These are phyloP conservation scores for Dryadomyces sulphureus DNA, from an alignment of 2,329 filamentous ascomycete species.

Conservation along the genomic window DNA sequence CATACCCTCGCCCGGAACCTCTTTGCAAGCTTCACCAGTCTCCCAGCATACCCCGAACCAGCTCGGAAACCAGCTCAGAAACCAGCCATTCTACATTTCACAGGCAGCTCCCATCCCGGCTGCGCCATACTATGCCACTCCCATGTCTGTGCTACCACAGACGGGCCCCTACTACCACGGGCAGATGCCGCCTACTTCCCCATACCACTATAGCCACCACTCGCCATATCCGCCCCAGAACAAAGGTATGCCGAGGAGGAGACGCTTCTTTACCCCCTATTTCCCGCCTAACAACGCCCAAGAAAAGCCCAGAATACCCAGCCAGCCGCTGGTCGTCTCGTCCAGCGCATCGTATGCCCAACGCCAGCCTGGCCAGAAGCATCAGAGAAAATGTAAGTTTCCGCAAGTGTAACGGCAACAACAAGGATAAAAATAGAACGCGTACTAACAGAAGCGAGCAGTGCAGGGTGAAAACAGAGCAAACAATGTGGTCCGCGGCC, in stretches of 20 bases:
- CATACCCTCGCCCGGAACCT: not conserved
- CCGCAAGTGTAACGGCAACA: not conserved
- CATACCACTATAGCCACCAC: not conserved
- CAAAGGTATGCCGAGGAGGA: not conserved
- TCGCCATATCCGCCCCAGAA: not conserved
- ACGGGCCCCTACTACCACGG: not conserved
- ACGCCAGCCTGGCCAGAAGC: not conserved
- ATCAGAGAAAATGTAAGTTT: not conserved
- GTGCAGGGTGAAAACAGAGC: not conserved
- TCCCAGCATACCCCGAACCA: not conserved
- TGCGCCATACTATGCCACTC: not conserved
- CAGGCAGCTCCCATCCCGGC: not conserved
- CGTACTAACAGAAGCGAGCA: not conserved
- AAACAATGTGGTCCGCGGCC: slow-evolving; percentile 29
- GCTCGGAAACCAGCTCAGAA: not conserved
- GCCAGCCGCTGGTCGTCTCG: not conserved
- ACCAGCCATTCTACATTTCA: slow-evolving; percentile 1
- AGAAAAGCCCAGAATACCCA: not conserved
- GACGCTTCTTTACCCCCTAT: not conserved
- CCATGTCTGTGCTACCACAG: not conserved
- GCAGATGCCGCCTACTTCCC: not conserved
- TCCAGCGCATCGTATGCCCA: not conserved
- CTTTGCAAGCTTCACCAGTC: not conserved
- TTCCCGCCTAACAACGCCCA: not conserved
- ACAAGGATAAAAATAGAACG: not conserved